phyloP scores from a whole-genome alignment of 2,329 filamentous ascomycete species.

The Phialocephala sp. region DNA sequence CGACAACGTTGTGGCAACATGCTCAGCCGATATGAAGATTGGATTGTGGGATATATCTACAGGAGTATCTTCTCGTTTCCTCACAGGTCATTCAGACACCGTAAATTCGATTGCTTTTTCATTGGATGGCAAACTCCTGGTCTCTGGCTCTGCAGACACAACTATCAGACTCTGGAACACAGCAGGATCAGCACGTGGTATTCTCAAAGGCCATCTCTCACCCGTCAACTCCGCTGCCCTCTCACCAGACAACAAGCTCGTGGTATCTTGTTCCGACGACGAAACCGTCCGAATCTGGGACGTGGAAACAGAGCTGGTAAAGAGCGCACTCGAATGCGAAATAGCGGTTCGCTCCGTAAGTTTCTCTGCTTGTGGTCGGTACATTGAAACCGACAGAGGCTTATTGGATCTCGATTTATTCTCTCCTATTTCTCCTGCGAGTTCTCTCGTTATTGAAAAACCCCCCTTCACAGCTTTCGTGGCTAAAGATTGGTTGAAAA shows the following conservation, averaged over 20 bases:
- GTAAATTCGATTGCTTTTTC: not conserved
- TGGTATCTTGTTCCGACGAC: not conserved
- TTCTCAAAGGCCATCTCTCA: not conserved
- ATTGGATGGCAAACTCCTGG: not conserved
- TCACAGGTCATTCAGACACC: not conserved
- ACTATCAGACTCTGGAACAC: not conserved
- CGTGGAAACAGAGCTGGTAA: too few species aligned
- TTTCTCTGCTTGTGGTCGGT: too few species aligned
- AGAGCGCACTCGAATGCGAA: too few species aligned
- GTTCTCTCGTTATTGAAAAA: too few species aligned
- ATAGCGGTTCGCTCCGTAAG: too few species aligned
- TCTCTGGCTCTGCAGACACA: not conserved
- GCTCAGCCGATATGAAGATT: slow-evolving; percentile 12
- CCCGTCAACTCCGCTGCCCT: not conserved
- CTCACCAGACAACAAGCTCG: not conserved
- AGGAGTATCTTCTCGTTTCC: not conserved
- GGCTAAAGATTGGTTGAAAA: too few species aligned
- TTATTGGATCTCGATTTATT: too few species aligned
- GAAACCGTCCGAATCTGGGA: not conserved
- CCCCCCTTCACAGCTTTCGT: too few species aligned
- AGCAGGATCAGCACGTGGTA: not conserved
- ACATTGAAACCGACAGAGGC: too few species aligned
- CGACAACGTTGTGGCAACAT: slow-evolving; percentile 1
- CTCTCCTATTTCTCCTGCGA: too few species aligned
- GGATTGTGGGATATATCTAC: slow-evolving; percentile 8